These are phyloP conservation scores for Phaffomyces thermotolerans DNA, from an alignment of 805 yeast genomes.

Conservation along the genomic window DNA sequence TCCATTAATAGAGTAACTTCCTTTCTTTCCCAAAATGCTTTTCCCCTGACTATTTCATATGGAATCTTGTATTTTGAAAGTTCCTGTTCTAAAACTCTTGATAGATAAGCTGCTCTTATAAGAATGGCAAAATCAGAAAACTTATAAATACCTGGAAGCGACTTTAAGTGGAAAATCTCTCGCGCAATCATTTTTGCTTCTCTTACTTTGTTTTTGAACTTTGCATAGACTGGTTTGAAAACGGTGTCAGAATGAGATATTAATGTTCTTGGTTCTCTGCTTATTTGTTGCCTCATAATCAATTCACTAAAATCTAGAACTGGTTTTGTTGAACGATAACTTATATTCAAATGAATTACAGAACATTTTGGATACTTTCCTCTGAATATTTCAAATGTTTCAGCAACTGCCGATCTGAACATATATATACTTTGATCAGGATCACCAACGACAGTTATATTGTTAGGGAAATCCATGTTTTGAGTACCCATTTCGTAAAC, in stretches of 20 bases:
- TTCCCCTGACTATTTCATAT: constrained; percentile 62
- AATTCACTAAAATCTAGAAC: constrained; percentile 59
- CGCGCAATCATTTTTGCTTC: constrained; percentile 57
- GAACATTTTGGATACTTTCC: constrained; percentile 27
- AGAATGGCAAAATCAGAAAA: constrained; percentile 66
- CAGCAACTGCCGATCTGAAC: constrained; percentile 71
- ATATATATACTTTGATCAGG: constrained; percentile 94
- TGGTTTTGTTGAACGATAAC: constrained; percentile 72
- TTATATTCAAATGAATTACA: constrained; percentile 47
- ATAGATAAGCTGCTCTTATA: constrained; percentile 55
- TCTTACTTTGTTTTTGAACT: constrained; percentile 32
- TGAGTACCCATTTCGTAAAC: constrained; percentile 45
- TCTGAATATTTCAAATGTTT: constrained; percentile 56
- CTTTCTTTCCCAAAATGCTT: constrained; percentile 70
- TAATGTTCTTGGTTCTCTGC: constrained; percentile 37
- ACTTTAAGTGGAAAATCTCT: constrained; percentile 43
- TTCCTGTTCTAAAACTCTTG: constrained; percentile 58
- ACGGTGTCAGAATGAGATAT: constrained; percentile 37
- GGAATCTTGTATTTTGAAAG: constrained; percentile 52
- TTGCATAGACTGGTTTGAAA: constrained; percentile 40
- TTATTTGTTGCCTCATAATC: constrained; percentile 54
- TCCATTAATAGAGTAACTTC: constrained; percentile 61
- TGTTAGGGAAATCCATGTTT: constrained; percentile 34
- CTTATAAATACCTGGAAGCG: constrained; percentile 38
- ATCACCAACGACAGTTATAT: constrained; percentile 88